Percentiles rank a stretch among this genome's conserved stretches.
Evolutionary conservation across 2,329 filamentous ascomycete species (phyloP).

Genomic region (Pestalotiopsis sp.): DNA sequence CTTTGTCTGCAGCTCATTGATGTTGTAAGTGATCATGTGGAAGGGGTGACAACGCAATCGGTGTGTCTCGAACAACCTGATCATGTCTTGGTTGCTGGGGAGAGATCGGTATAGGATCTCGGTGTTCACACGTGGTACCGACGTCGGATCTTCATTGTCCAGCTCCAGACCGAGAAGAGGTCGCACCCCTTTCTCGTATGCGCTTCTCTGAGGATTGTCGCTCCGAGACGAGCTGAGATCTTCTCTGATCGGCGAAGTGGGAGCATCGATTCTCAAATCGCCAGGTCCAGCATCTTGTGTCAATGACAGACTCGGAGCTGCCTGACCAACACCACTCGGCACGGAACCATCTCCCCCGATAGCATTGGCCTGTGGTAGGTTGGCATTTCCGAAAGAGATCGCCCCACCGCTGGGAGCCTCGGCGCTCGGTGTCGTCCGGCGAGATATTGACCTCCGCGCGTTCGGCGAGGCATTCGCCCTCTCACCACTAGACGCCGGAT

Average conservation of each 20-base stretch:
- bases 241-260: not conserved
- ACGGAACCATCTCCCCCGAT: fast-evolving
- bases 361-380: not conserved
- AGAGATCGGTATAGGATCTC: not conserved
- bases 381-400: not conserved
- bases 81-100: not conserved
- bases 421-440: not conserved
- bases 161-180: not conserved
- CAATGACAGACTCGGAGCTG: not conserved
- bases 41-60: not conserved
- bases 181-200: not conserved
- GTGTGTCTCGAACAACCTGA: not conserved
- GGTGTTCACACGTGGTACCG: not conserved
- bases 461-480: not conserved
- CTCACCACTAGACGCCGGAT: not conserved
- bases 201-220: not conserved
- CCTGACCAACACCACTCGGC: not conserved
- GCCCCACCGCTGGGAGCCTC: not conserved
- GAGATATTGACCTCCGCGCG: not conserved
- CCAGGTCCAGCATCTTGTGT: not conserved
- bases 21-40: conserved; percentile 2
- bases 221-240: not conserved
- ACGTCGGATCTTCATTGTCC: not conserved
- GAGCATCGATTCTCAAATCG: not conserved
- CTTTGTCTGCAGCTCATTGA: not conserved